Conservation (phyloP, 179 eudicot species). For the Spinacia oleracea region DNA sequence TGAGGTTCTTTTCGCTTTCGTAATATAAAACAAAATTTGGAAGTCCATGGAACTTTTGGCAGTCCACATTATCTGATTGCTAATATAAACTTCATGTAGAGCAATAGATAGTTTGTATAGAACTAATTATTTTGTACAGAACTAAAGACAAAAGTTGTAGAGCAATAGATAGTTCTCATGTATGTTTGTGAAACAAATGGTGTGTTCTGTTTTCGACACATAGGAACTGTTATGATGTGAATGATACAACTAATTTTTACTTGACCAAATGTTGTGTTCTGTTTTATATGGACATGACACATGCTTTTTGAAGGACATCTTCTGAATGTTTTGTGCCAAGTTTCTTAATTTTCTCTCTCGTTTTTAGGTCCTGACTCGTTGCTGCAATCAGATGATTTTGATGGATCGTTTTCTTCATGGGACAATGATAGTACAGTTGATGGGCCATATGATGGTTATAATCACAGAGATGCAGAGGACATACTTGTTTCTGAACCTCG, state of each 20-base stretch:
- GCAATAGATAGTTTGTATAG: too few relatives aligned
- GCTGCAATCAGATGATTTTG: slow-evolving; percentile 16
- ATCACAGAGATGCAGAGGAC: slow-evolving; percentile 26
- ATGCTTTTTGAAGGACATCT: slow-evolving; percentile 1
- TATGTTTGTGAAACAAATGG: too few relatives aligned
- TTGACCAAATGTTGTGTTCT: not conserved
- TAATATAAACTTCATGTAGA: not conserved
- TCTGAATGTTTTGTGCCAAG: not conserved
- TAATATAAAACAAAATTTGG: not conserved
- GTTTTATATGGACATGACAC: not conserved
- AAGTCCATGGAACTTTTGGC: not conserved
- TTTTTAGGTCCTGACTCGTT: slow-evolving; percentile 14
- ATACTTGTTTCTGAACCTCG: slow-evolving; percentile 35
- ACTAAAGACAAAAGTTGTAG: too few relatives aligned
- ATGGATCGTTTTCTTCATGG: slow-evolving; percentile 28
- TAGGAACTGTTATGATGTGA: not conserved
- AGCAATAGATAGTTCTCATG: too few relatives aligned
- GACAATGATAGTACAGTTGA: slow-evolving; percentile 18
- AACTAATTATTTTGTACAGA: too few relatives aligned
- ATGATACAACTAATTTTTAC: not conserved
- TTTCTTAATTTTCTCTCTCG: not conserved
- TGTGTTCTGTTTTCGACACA: too few relatives aligned
- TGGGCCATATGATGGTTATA: slow-evolving; percentile 15
- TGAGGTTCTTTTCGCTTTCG: not conserved
- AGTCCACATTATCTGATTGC: not conserved